These are phyloP conservation scores for Litchi chinensis DNA, from an alignment of 345 rosid species.

Conservation along the genomic window DNA sequence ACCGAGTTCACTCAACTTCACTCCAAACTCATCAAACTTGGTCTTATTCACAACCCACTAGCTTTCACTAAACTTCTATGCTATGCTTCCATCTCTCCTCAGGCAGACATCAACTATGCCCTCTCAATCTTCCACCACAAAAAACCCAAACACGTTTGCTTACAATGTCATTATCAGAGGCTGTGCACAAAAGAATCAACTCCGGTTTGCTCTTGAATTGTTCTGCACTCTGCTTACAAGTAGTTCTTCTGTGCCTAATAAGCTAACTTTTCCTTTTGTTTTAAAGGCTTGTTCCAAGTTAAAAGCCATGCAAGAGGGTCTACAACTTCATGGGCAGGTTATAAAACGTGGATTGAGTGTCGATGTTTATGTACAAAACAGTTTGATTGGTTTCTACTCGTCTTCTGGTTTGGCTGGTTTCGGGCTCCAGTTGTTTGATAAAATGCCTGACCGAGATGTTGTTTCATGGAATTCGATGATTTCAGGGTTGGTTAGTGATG, in stretches of 20 bases:
- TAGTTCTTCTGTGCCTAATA: background rate
- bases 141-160: background rate
- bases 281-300: background rate
- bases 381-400: conserved; percentile 17
- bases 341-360: conserved; percentile 22
- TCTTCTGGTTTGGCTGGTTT: conserved; percentile 16
- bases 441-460: background rate
- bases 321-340: conserved; percentile 24
- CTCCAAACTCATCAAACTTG: background rate
- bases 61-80: background rate
- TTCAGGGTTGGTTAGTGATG: background rate
- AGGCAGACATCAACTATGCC: background rate
- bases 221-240: background rate
- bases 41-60: background rate
- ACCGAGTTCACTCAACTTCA: background rate
- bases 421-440: background rate
- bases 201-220: background rate
- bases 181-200: background rate
- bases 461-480: background rate
- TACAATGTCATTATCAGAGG: background rate
- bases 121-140: background rate
- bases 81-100: background rate
- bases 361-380: conserved; percentile 22
- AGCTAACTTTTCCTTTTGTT: background rate
- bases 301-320: conserved; percentile 13